Percentiles rank a stretch among this genome's conserved stretches.
phyloP scores from a whole-genome alignment of 202 grass and related monocot genomes.

The Saccharum hybrid region DNA sequence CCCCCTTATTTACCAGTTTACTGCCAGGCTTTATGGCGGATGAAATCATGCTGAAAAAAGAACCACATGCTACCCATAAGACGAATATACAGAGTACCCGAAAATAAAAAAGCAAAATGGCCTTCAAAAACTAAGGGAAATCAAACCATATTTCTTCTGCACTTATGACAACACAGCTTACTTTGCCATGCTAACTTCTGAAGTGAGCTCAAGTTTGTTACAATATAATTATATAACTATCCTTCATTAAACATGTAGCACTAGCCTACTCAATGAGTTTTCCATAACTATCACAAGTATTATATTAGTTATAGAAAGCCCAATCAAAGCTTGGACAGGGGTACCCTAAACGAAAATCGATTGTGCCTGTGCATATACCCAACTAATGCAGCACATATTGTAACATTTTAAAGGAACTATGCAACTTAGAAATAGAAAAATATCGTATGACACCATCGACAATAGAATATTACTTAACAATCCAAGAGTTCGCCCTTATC shows the following conservation, averaged over 20 bases:
- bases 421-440: not conserved
- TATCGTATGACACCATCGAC: not conserved
- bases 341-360: not conserved
- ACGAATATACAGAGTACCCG: not conserved
- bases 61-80: not conserved
- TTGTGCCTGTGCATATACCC: not conserved
- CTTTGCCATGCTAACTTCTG: not conserved
- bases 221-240: not conserved
- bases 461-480: not conserved
- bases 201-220: not conserved
- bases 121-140: not conserved
- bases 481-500: not conserved
- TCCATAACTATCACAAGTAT: not conserved
- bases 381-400: not conserved
- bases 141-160: not conserved
- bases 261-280: not conserved
- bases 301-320: not conserved
- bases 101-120: not conserved
- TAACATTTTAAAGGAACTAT: not conserved
- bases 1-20: not conserved
- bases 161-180: not conserved
- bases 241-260: slow-evolving; percentile 6
- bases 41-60: not conserved
- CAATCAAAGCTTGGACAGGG: not conserved
- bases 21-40: not conserved